Evolutionary conservation across 257 asterid species (phyloP).

Genomic region (Cinchona pubescens): DNA sequence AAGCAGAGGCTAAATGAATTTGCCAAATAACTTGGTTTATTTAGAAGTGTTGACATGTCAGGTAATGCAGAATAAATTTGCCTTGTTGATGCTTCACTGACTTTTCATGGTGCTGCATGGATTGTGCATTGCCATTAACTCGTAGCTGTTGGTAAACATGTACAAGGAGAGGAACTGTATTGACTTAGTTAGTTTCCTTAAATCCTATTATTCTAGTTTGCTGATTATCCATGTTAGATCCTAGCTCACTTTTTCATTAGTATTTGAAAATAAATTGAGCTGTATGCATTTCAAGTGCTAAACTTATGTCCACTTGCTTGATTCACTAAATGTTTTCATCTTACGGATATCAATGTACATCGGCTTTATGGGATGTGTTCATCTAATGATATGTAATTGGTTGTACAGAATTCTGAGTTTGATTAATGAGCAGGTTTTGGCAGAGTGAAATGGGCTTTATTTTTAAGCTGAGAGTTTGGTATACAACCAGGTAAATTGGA

Average conservation of each 20-base stretch:
- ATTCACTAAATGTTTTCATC: conserved; percentile 15
- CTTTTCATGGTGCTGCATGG: neutral
- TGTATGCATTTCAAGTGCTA: too few relatives aligned
- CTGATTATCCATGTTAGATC: neutral
- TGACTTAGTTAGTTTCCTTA: neutral
- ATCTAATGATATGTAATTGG: neutral
- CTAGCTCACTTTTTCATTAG: neutral
- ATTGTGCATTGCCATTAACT: neutral
- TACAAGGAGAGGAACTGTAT: neutral
- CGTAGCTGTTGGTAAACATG: neutral
- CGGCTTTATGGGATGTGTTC: neutral
- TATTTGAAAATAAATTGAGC: neutral
- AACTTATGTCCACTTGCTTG: neutral
- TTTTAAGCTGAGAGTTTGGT: conserved; percentile 94
- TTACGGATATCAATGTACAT: neutral
- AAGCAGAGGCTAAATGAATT: conserved; percentile 81
- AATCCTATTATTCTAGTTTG: too few relatives aligned
- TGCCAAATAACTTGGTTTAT: conserved; percentile 84
- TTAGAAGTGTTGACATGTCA: conserved; percentile 78
- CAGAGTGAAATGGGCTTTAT: conserved; percentile 80
- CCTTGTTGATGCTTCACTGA: conserved; percentile 6
- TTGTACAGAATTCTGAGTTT: conserved; percentile 19
- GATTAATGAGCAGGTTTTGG: conserved; percentile 32
- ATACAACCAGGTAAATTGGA: conserved; percentile 65
- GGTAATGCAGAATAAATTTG: conserved; percentile 44